phyloP scores from a whole-genome alignment of 163 green algal genomes.

The Volvox carteri region DNA sequence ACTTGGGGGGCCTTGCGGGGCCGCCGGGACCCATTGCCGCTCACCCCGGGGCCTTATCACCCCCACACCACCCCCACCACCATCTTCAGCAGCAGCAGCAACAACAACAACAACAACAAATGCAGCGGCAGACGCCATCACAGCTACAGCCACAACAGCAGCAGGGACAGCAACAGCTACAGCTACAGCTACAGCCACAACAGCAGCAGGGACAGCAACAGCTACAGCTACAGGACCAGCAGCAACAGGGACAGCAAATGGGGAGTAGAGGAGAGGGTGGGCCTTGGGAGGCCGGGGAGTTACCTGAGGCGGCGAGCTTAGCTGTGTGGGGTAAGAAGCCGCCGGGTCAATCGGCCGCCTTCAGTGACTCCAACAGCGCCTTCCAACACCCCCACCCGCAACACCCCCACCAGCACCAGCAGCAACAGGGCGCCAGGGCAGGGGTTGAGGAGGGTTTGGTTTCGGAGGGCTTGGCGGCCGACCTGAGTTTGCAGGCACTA shows the following conservation, averaged over 20 bases:
- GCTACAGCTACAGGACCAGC: background rate
- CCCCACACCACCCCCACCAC: too few relatives aligned
- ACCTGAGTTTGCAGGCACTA: background rate
- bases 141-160: background rate
- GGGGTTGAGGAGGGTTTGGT: background rate
- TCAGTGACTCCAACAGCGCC: background rate
- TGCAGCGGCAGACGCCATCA: background rate
- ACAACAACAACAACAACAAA: background rate
- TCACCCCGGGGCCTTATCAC: too few relatives aligned
- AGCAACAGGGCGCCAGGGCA: background rate
- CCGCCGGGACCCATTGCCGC: too few relatives aligned
- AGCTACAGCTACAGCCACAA: background rate
- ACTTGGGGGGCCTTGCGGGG: background rate
- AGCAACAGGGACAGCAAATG: background rate
- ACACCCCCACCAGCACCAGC: background rate
- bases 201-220: conserved; percentile 2
- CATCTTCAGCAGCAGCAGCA: background rate
- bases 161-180: background rate
- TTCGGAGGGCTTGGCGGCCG: background rate
- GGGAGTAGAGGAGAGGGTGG: background rate
- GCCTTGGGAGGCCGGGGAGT: background rate
- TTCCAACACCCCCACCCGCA: background rate
- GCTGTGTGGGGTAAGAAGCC: background rate
- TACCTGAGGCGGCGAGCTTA: background rate
- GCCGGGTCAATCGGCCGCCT: background rate